These are phyloP conservation scores for Sindora glabra DNA, from an alignment of 306 rosid species.

Conservation along the genomic window DNA sequence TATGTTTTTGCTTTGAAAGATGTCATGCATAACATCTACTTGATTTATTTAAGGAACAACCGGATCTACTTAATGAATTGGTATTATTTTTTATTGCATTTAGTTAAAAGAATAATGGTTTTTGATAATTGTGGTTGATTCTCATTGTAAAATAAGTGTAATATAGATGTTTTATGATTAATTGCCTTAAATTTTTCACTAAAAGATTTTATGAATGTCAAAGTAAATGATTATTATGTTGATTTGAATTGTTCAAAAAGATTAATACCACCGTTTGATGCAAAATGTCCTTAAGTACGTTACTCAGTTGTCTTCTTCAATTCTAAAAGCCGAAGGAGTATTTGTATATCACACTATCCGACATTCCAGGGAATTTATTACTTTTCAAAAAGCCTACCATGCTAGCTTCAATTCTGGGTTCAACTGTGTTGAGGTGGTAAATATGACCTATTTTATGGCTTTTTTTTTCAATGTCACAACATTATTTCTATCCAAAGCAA, in stretches of 20 bases:
- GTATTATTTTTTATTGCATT: slow-evolving; percentile 30
- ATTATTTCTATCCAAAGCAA: too few species aligned
- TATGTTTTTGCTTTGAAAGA: slow-evolving; percentile 78
- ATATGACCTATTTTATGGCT: slow-evolving; percentile 97
- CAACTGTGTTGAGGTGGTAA: slow-evolving; percentile 99
- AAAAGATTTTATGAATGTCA: too few species aligned
- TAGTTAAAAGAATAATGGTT: slow-evolving; percentile 2
- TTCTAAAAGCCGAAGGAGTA: slow-evolving; percentile 78
- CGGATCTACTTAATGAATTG: slow-evolving; percentile 98
- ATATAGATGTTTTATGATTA: too few species aligned
- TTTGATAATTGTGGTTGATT: too few species aligned
- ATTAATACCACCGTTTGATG: not conserved
- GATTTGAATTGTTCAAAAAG: slow-evolving; percentile 1
- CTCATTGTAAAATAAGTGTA: too few species aligned
- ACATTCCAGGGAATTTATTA: slow-evolving; percentile 90
- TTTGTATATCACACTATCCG: slow-evolving; percentile 92
- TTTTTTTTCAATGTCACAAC: too few species aligned
- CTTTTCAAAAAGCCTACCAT: slow-evolving; percentile 98
- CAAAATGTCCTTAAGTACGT: slow-evolving; percentile 49
- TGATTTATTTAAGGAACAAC: slow-evolving; percentile 86
- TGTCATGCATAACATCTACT: slow-evolving; percentile 88
- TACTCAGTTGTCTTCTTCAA: slow-evolving; percentile 94
- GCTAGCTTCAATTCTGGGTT: slow-evolving; percentile 96
- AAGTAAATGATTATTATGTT: not conserved
- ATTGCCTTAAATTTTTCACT: too few species aligned